phyloP scores from a whole-genome alignment of 2,329 filamentous ascomycete species.

The Sphaerulina populicola region DNA sequence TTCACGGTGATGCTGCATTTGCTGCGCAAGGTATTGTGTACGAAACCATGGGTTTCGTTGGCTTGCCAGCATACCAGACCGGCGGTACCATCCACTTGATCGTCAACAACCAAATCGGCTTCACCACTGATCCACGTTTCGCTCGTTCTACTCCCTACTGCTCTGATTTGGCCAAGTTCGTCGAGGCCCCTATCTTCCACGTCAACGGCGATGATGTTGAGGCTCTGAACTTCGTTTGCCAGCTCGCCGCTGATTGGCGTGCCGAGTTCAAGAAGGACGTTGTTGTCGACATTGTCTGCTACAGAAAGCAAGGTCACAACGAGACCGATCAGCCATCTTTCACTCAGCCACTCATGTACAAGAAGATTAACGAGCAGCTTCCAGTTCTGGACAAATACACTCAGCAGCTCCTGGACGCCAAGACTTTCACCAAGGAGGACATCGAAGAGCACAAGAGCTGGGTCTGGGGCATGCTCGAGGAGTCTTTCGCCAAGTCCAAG shows the following conservation, averaged over 20 bases:
- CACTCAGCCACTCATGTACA: conserved; percentile 99
- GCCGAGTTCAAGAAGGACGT: conserved; percentile 98
- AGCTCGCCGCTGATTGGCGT: conserved; percentile 93
- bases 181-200: conserved; percentile 97
- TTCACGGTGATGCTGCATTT: conserved; percentile 96
- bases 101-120: conserved; percentile 99
- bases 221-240: conserved; percentile 96
- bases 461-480: conserved; percentile 98
- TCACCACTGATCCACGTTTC: conserved; percentile 96
- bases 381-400: conserved; percentile 85
- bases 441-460: conserved; percentile 99
- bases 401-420: conserved; percentile 80
- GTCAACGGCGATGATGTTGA: conserved; percentile 98
- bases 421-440: conserved; percentile 94
- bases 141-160: conserved; percentile 97
- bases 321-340: conserved; percentile 99
- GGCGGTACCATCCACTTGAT: conserved; percentile 95
- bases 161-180: conserved; percentile 97
- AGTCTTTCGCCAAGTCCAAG: conserved; percentile 94
- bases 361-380: conserved; percentile 79
- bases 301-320: conserved; percentile 98
- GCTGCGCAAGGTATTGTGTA: conserved; percentile 96
- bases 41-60: conserved; percentile 96
- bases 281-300: conserved; percentile 96
- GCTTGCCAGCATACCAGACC: conserved; percentile 89